These are phyloP conservation scores for Diplosphaera chodatii DNA, from an alignment of 139 green algal species.

Conservation along the genomic window DNA sequence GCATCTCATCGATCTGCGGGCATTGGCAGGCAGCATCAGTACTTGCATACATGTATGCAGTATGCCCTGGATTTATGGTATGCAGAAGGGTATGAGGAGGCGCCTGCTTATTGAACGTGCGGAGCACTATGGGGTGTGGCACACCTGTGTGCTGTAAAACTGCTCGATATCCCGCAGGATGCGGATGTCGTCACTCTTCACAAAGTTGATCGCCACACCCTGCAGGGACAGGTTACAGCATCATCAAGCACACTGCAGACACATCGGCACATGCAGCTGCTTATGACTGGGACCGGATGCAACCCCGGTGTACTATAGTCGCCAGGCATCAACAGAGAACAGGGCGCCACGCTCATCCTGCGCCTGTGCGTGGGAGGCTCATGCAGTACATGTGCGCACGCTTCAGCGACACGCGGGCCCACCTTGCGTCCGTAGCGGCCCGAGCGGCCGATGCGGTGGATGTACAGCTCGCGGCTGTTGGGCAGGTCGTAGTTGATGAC, in stretches of 20 bases:
- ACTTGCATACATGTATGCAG: no score
- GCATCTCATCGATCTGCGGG: slow-evolving; percentile 83
- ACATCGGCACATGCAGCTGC: neutral
- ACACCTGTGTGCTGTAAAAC: slow-evolving; percentile 86
- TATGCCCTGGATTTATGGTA: no score
- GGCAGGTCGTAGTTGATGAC: slow-evolving; percentile 99
- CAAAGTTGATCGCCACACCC: slow-evolving; percentile 99
- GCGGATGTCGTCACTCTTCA: slow-evolving; percentile 89
- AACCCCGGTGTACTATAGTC: slow-evolving; percentile 9
- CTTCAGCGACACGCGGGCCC: neutral
- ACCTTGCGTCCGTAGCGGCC: slow-evolving; percentile 92
- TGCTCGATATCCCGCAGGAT: slow-evolving; percentile 97
- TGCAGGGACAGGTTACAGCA: slow-evolving; percentile 7
- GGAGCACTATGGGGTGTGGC: no score
- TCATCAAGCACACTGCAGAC: neutral
- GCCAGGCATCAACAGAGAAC: neutral
- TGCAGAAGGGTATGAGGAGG: no score
- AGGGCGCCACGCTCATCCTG: neutral
- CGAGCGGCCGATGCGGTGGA: slow-evolving; percentile 95
- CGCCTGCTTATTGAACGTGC: no score
- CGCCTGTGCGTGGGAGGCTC: no score
- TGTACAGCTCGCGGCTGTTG: slow-evolving; percentile 97
- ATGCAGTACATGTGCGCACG: neutral
- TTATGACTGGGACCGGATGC: neutral
- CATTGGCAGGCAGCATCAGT: neutral